A percentile compares a stretch with the other conserved stretches of the same genome.
Evolutionary conservation across 2,329 filamentous ascomycete genomes (phyloP).

Genomic region (Fusarium sp.): DNA sequence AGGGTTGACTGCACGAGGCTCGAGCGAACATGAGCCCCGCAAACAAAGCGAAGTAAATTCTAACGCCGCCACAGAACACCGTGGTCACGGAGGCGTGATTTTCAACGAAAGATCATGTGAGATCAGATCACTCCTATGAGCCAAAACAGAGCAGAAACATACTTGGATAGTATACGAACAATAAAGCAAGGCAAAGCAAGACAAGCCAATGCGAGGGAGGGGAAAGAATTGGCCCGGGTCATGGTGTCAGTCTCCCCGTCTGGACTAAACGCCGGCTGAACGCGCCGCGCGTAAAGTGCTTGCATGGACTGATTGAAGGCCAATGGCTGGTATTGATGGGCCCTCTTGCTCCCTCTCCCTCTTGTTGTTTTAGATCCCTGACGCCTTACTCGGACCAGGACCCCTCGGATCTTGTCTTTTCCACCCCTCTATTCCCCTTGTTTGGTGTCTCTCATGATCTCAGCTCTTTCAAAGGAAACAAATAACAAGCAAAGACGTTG

Average conservation of each 20-base stretch:
- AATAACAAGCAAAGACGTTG: not conserved
- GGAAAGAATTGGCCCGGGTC: constrained; percentile 2
- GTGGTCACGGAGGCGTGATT: constrained; percentile 3
- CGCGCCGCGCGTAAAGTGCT: constrained; percentile 38
- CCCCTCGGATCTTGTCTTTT: not conserved
- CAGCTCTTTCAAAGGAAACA: not conserved
- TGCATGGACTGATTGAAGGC: constrained; percentile 17
- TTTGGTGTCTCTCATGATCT: not conserved
- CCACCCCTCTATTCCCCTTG: not conserved
- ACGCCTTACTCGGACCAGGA: not conserved
- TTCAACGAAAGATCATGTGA: constrained; percentile 3
- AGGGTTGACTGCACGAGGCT: not conserved
- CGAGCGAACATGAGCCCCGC: constrained; percentile 11
- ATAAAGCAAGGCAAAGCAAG: not conserved
- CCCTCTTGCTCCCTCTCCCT: not conserved
- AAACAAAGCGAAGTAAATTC: constrained; percentile 19
- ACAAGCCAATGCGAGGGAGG: not conserved
- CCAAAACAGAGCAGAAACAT: not conserved
- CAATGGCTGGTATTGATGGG: not conserved
- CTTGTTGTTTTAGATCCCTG: not conserved
- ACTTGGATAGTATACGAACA: not conserved
- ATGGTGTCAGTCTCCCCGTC: constrained; percentile 34
- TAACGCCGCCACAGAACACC: constrained; percentile 18
- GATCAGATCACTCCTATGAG: not conserved
- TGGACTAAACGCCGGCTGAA: constrained; percentile 4